Percentiles rank a stretch among this genome's conserved stretches.
Evolutionary conservation across 1,139 yeast genomes (phyloP).

Genomic region (Yamadazyma sp.): DNA sequence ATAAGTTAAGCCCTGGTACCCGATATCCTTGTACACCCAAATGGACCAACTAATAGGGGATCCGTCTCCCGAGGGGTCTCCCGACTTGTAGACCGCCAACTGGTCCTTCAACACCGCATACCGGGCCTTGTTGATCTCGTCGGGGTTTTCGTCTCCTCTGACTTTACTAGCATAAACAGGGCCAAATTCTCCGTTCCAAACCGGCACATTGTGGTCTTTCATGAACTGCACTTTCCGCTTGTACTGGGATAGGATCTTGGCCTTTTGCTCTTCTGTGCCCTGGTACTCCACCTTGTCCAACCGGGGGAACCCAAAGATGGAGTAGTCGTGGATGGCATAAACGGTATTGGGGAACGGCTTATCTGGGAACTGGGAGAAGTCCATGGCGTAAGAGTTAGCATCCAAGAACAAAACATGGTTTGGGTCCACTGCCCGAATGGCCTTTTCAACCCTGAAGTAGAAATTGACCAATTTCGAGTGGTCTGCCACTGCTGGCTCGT

Average conservation of each 20-base stretch:
- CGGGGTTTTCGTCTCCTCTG: slow-evolving; percentile 39
- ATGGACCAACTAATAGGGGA: slow-evolving; percentile 47
- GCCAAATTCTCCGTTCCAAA: slow-evolving; percentile 55
- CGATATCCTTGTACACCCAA: slow-evolving; percentile 53
- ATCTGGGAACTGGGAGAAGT: slow-evolving; percentile 43
- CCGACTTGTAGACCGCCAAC: slow-evolving; percentile 36
- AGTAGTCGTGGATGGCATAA: slow-evolving; percentile 48
- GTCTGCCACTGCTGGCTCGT: slow-evolving; percentile 45
- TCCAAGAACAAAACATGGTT: slow-evolving; percentile 46
- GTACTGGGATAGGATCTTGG: slow-evolving; percentile 33
- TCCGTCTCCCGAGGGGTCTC: slow-evolving; percentile 47
- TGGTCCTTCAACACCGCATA: slow-evolving; percentile 43
- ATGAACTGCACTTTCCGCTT: slow-evolving; percentile 42
- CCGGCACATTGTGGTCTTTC: slow-evolving; percentile 38
- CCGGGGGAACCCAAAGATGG: slow-evolving; percentile 42
- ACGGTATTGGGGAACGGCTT: slow-evolving; percentile 39
- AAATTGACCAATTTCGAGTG: slow-evolving; percentile 37
- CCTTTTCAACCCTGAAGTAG: slow-evolving; percentile 32
- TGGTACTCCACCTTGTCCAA: slow-evolving; percentile 27
- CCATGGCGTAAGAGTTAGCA: slow-evolving; percentile 49
- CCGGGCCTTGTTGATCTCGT: slow-evolving; percentile 33
- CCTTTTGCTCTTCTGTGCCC: slow-evolving; percentile 31
- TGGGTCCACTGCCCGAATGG: slow-evolving; percentile 39
- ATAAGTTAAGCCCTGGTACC: slow-evolving; percentile 47
- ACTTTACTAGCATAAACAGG: slow-evolving; percentile 45